Conservation (phyloP, 2,329 filamentous ascomycete species). For the Penicillium expansum region DNA sequence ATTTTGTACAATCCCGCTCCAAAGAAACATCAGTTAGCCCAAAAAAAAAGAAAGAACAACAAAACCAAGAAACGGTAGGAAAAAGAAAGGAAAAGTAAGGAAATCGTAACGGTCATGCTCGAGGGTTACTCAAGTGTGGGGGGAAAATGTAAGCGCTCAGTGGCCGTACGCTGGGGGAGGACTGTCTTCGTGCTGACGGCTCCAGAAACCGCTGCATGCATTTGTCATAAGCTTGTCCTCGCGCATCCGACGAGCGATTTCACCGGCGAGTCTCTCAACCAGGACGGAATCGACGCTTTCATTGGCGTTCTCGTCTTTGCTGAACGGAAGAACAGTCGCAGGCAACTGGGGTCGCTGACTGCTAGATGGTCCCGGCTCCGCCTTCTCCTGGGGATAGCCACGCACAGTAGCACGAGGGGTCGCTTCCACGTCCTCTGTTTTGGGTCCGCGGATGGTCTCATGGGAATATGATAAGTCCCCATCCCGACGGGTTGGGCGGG, state of each 20-base stretch:
- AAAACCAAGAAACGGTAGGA: background rate
- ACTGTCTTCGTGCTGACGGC: slow-evolving; percentile 36
- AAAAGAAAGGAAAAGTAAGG: slow-evolving; percentile 11
- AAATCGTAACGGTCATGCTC: slow-evolving; percentile 23
- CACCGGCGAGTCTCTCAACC: slow-evolving; percentile 74
- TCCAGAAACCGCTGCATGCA: slow-evolving; percentile 38
- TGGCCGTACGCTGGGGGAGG: slow-evolving; percentile 48
- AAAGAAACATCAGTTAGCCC: slow-evolving; percentile 10
- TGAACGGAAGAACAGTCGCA: slow-evolving; percentile 37
- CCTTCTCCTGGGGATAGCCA: slow-evolving; percentile 26
- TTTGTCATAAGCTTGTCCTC: slow-evolving; percentile 66
- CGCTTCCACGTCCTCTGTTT: slow-evolving; percentile 30
- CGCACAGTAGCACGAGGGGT: slow-evolving; percentile 35
- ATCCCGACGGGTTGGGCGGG: slow-evolving; percentile 25
- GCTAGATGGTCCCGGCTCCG: slow-evolving; percentile 28
- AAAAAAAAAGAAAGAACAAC: slow-evolving; percentile 7
- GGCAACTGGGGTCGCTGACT: slow-evolving; percentile 27
- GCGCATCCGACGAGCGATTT: slow-evolving; percentile 80
- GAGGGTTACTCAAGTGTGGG: slow-evolving; percentile 12
- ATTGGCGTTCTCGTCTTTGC: slow-evolving; percentile 27
- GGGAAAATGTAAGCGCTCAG: slow-evolving; percentile 20
- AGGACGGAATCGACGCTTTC: slow-evolving; percentile 48
- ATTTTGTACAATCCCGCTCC: slow-evolving; percentile 32
- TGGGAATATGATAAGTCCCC: slow-evolving; percentile 28
- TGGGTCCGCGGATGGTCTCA: slow-evolving; percentile 20